Evolutionary conservation across 257 asterid genomes (phyloP), one percentile per base, ranked within the genome.

Genomic region (Leonotis leonurus): DNA sequence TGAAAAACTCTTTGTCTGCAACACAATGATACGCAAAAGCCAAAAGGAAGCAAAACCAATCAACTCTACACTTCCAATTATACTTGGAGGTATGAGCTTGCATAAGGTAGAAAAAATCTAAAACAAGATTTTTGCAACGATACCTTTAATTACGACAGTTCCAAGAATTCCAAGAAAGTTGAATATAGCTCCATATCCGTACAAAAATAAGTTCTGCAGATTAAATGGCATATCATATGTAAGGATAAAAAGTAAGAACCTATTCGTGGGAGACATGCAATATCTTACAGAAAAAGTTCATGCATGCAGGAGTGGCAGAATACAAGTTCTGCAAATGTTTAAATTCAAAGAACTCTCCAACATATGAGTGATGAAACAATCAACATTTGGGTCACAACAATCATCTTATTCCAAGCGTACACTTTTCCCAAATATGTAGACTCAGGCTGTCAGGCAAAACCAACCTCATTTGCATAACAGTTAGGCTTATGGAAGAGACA

Each of bases 121-220:
- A 41, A 60, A 10, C n/a, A 64, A 63, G n/a, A 41, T 20, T 50
- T n/a, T 39, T 48, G 46, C 52, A 51, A 26, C 8, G 54, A 18
- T 78, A 89, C 99, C 99, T 82, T 87, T 87, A 67, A 87, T 58
- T 40, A 90, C 56, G 70, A 70, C 90, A 45, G 82, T 60, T 62
- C 64, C 90, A 69, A 94, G 87, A 64, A 94, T 85, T 45, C 95
- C 99, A 7, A 94, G 86, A 65, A 94, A 84, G 79, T 94, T 94
- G 87, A 90, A 90, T 68, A 93, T 80, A 36, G 99, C 99, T 68
- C 99, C 99, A 75, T 93, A 94, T 46, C 99, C 97, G 56, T 94
- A 94, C 46, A 94, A 75, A 74, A 94, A 94, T 56, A 94, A 79
- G 80, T 94, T 94, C 99, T 94, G 96, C 82, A 80, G 21, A 57